phyloP scores from a whole-genome alignment of 352 stramenopile genomes.

The Phytophthora brassicae region DNA sequence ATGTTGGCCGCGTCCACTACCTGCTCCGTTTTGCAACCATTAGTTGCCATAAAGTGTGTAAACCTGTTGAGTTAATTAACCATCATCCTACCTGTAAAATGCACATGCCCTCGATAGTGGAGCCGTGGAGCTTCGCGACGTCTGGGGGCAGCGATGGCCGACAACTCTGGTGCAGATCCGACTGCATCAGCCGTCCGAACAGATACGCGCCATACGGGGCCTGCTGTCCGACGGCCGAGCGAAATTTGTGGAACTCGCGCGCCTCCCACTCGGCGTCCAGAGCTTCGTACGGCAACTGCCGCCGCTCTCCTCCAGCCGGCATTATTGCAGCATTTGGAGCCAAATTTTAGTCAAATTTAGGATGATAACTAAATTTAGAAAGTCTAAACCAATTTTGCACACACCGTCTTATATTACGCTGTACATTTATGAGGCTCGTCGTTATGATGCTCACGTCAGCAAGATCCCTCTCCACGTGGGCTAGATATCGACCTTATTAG shows the following conservation, averaged over 20 bases:
- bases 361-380: too few relatives aligned
- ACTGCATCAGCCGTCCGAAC: conserved; percentile 58
- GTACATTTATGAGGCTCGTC: too few relatives aligned
- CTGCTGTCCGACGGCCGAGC: conserved; percentile 20
- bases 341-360: neutral
- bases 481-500: conserved; percentile 26
- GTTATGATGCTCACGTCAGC: neutral
- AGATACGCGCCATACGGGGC: conserved; percentile 49
- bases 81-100: conserved; percentile 58
- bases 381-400: too few relatives aligned
- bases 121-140: conserved; percentile 48
- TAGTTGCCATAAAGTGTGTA: neutral
- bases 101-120: conserved; percentile 65
- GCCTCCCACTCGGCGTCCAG: conserved; percentile 60
- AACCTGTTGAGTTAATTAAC: neutral
- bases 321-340: conserved; percentile 1
- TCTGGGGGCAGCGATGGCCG: conserved; percentile 52
- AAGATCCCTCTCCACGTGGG: neutral
- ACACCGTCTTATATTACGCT: too few relatives aligned
- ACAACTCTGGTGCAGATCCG: conserved; percentile 73
- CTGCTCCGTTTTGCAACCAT: too few relatives aligned
- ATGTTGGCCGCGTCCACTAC: conserved; percentile 83
- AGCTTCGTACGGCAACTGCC: conserved; percentile 54
- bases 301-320: conserved; percentile 16
- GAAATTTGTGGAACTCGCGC: conserved; percentile 46